Evolutionary conservation across 257 asterid species (phyloP).

Genomic region (Capsicum pubescens): DNA sequence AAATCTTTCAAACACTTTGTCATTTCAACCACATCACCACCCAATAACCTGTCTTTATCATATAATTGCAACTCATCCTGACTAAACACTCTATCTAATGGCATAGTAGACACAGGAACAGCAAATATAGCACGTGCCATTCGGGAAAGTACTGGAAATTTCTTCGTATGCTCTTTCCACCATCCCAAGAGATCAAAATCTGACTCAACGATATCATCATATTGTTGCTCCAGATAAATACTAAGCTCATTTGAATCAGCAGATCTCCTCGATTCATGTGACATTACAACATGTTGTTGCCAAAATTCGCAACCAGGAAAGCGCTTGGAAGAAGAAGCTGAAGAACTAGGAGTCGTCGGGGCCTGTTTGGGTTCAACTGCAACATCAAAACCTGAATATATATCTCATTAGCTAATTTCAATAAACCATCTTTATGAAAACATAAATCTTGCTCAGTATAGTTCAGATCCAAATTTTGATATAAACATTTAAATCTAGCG

Average conservation of each 20-base stretch:
- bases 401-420: constrained; percentile 17
- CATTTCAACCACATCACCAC: not conserved
- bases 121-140: not conserved
- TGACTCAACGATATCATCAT: not conserved
- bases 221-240: not conserved
- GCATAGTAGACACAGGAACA: not conserved
- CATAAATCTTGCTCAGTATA: not conserved
- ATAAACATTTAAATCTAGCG: not conserved
- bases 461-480: not conserved
- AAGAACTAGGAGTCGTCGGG: not conserved
- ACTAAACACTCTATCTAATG: not conserved
- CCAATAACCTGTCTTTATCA: not conserved
- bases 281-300: constrained; percentile 7
- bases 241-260: not conserved
- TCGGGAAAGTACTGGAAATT: not conserved
- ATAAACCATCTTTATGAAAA: constrained; percentile 3
- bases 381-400: too few species aligned
- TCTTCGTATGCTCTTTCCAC: constrained; percentile 1
- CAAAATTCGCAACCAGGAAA: constrained; percentile 24
- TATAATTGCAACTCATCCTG: not conserved
- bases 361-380: not conserved
- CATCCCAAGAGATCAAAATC: not conserved
- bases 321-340: not conserved
- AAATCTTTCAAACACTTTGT: too few species aligned
- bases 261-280: not conserved